Evolutionary conservation across 148 eudicot genomes (phyloP).

Genomic region (Limonium bicolor): DNA sequence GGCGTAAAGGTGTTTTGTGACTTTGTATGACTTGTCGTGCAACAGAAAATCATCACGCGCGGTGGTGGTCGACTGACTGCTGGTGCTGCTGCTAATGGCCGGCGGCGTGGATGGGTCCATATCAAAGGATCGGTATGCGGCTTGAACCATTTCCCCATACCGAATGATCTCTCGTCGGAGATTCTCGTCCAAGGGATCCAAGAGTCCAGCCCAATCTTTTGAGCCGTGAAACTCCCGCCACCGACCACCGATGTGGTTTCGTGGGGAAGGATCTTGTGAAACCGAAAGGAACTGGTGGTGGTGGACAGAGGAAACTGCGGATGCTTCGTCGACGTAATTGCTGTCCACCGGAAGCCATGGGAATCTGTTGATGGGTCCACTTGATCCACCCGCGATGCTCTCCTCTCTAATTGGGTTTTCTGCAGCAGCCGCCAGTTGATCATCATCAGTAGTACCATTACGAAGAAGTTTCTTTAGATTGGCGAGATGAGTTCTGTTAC

Average conservation of each 20-base stretch:
- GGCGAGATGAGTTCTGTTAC: constrained; percentile 24
- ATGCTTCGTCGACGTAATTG: constrained; percentile 18
- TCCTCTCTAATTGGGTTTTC: too few species aligned
- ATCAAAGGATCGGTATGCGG: constrained; percentile 70
- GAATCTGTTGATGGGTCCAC: neutral
- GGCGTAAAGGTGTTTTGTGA: constrained; percentile 70
- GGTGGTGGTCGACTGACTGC: too few species aligned
- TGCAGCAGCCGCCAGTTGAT: too few species aligned
- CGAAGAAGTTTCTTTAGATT: constrained; percentile 61
- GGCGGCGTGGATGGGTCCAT: constrained; percentile 60
- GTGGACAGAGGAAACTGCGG: constrained; percentile 67
- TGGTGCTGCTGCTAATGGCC: constrained; percentile 9
- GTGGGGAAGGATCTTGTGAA: constrained; percentile 58
- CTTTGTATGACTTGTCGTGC: constrained; percentile 49
- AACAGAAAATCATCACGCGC: constrained; percentile 43
- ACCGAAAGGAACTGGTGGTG: constrained; percentile 44
- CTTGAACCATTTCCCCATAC: constrained; percentile 89
- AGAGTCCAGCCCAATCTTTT: constrained; percentile 67
- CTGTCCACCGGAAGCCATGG: constrained; percentile 19
- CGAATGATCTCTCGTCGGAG: constrained; percentile 87
- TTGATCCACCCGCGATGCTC: too few species aligned
- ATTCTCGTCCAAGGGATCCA: constrained; percentile 92
- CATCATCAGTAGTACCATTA: too few species aligned
- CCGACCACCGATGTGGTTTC: constrained; percentile 47
- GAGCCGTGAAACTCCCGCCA: constrained; percentile 90